Base-by-base conservation (phyloP, 164 flowering plant genomes). In the Vitis cinerea region DNA sequence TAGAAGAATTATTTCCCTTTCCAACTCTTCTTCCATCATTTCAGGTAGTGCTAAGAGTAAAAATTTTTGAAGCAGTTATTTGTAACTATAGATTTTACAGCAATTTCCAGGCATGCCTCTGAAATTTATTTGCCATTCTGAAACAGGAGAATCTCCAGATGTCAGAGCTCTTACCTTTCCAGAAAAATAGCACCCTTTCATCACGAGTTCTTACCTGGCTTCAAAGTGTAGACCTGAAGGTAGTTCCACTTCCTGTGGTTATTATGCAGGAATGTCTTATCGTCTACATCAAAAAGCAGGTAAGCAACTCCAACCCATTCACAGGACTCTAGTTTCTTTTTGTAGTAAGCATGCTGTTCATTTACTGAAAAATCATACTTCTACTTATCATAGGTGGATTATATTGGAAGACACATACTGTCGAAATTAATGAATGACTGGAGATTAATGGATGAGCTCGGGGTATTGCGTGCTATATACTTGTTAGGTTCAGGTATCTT, bases 371-470 rank as follows among this genome's bases (percentile, higher is more conserved):
- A 13, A 14, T 52, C 27, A 56, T 16, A 50, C 15, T 57, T 16
- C 59, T 63, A 48, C 70, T 47, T 69, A 68, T 63, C 37, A 74
- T 75, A 95, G 99, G 98, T 94, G 78, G 96, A 93, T 81, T 81
- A 76, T 69, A 79, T 93, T 62, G 99, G 99, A 72, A 77, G 78
- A 72, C 85, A 85, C 69, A 84, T 93, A 69, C 75, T 96, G 78
- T 82, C 86, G 27, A 92, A 93, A 76, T 79, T 96, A 79, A 86
- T 96, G 87, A 78, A 82, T 69, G 98, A 88, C 27, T 96, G 99
- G 99, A 86, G 89, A 82, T 80, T 96, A 86, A 88, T 93, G 86
- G 98, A 96, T 74, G 97, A 91, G 79, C 94, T 96, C 54, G 90
- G 85, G 52, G 89, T 92, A 11, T 72, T 96, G 76, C 95, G 99